Base-by-base conservation (phyloP, 1,284 basidiomycete species). In the Tausonia pullulans region DNA sequence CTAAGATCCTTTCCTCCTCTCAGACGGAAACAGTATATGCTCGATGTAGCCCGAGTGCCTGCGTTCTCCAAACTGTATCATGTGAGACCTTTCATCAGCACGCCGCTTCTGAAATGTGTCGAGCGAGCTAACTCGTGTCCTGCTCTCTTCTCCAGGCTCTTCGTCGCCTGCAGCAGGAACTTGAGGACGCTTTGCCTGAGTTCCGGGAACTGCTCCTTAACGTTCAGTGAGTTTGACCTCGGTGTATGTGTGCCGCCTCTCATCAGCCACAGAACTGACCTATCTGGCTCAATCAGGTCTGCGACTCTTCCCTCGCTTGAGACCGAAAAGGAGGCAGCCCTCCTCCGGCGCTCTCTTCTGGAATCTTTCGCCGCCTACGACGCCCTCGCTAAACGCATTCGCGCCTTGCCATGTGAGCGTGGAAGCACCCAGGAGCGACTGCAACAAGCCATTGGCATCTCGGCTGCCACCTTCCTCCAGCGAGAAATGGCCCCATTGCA, bases 361-460 rank as follows among this genome's bases (percentile, higher is more conserved):
- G 85, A 88, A 57, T 83, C 87, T 2, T 92, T 96, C 74, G 81
- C 85, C 6, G 85, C 88, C 65, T 98, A 97, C 75, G 95, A 98
- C 71, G 83, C 84, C 55, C 77, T 97, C 4, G 83, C 91, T 0
- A 95, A 94, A 73, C 85, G 87, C 46, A 89, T 98, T 70, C 83
- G 84, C 60, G 80, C 79, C 67, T 76, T 95, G 27, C 87, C 88
- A 0, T 84, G 78, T 40, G 80, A 80, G 2, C 77, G 80, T 2
- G 85, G 84, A 1, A 84, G 84, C 65, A 87, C 87, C 10, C 90
- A 95, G 72, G 87, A 90, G 68, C 81, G 86, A 13, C 82, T 98
- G 8, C 90, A 96, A 73, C 78, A 81, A 40, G 90, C 92, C 0
- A 86, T 98, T 27, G 80, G 86, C 67, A 83, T 83, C 1, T 81